A percentile compares a stretch with the other conserved stretches of the same genome.
phyloP scores from a whole-genome alignment of 2,329 filamentous ascomycete genomes.

The Penicillium sp. region DNA sequence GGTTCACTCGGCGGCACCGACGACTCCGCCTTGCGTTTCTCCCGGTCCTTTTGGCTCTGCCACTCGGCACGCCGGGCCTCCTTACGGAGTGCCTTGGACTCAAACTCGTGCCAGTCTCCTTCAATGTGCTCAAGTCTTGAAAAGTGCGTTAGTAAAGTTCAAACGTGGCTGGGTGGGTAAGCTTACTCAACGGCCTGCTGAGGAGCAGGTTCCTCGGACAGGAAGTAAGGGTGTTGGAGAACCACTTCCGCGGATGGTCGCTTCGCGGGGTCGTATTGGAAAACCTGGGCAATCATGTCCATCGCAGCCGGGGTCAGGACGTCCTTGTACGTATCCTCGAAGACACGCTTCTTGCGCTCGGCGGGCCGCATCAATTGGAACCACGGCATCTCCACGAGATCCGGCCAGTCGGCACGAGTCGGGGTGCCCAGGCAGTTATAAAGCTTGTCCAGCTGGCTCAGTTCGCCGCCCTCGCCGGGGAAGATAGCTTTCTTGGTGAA shows the following conservation, averaged over 20 bases:
- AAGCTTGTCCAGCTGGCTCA: conserved; percentile 95
- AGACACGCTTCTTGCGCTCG: conserved; percentile 69
- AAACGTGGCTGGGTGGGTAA: not conserved
- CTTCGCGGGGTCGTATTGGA: conserved; percentile 81
- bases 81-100: conserved; percentile 89
- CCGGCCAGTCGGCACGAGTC: conserved; percentile 79
- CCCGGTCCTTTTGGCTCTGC: conserved; percentile 44
- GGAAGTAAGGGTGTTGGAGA: conserved; percentile 85
- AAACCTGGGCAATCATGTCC: conserved; percentile 78
- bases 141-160: conserved; percentile 1
- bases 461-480: conserved; percentile 91
- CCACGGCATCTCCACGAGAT: conserved; percentile 91
- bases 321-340: conserved; percentile 79
- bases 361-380: conserved; percentile 85
- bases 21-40: conserved; percentile 48
- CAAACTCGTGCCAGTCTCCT: conserved; percentile 98
- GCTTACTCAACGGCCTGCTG: conserved; percentile 79
- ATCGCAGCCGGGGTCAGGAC: conserved; percentile 76
- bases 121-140: conserved; percentile 71
- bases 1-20: conserved; percentile 36
- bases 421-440: conserved; percentile 89
- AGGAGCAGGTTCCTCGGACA: conserved; percentile 71
- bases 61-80: conserved; percentile 57
- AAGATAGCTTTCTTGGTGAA: conserved; percentile 94
- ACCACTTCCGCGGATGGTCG: conserved; percentile 82